A percentile compares a stretch with the other conserved stretches of the same genome.
These are phyloP conservation scores for Podila horticola DNA, from an alignment of 192 early-diverging fungal species.

Conservation along the genomic window DNA sequence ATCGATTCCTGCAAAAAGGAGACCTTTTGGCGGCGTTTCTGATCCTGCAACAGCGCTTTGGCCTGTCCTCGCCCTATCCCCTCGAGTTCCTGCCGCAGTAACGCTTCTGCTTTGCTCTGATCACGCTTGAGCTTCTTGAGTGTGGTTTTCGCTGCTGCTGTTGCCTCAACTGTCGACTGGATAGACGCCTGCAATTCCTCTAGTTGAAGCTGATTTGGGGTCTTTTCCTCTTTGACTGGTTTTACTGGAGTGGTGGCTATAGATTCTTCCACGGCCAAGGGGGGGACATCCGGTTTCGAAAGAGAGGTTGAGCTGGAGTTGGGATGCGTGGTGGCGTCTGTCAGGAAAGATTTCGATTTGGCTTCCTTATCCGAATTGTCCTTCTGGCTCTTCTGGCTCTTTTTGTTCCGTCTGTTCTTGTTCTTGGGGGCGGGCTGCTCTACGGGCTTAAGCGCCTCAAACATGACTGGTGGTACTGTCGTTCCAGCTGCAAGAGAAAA, in stretches of 20 bases:
- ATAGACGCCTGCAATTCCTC: conserved; percentile 34
- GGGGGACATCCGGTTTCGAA: background rate
- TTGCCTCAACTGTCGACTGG: conserved; percentile 14
- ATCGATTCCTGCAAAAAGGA: conserved; percentile 51
- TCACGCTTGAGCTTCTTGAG: conserved; percentile 46
- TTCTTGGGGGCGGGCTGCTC: conserved; percentile 12
- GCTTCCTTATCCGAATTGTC: conserved; percentile 10
- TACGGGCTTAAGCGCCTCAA: conserved; percentile 4
- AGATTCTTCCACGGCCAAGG: background rate
- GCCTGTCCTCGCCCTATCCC: conserved; percentile 46
- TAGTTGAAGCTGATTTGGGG: conserved; percentile 13
- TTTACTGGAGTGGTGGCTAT: background rate
- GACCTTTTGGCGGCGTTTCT: conserved; percentile 44
- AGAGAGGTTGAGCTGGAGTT: background rate
- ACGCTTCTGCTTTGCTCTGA: conserved; percentile 30
- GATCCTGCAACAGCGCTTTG: conserved; percentile 42
- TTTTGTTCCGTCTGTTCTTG: conserved; percentile 35
- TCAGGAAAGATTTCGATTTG: background rate
- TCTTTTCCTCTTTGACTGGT: conserved; percentile 5
- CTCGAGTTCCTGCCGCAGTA: conserved; percentile 36
- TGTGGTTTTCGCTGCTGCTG: conserved; percentile 2
- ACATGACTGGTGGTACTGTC: conserved; percentile 1
- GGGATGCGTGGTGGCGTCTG: background rate
- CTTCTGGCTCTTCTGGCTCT: conserved; percentile 35
- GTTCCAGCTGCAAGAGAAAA: conserved; percentile 19